These are phyloP conservation scores for Chrysopogon serrulatus DNA, from an alignment of 176 grass and related monocot genomes.

Conservation along the genomic window DNA sequence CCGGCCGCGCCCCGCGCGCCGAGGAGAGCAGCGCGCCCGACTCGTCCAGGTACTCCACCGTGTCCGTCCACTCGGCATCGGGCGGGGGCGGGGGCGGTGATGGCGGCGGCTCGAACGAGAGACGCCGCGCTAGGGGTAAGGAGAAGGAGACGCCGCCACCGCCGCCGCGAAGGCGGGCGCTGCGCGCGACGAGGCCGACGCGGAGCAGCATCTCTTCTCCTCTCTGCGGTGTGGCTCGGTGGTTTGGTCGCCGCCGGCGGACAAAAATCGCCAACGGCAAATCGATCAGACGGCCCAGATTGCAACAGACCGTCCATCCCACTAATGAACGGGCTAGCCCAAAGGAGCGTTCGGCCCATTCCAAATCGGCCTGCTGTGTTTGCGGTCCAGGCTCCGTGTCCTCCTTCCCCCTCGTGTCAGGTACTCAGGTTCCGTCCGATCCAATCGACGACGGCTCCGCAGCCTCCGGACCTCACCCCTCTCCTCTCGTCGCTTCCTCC, in stretches of 20 bases:
- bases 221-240: neutral
- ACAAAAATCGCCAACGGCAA: neutral
- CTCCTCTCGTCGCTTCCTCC: neutral
- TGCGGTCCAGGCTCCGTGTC: neutral
- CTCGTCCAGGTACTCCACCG: conserved; percentile 88
- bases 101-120: neutral
- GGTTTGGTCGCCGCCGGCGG: neutral
- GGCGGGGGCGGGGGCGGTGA: neutral
- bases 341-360: neutral
- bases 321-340: neutral
- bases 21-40: conserved; percentile 66
- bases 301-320: too few relatives aligned
- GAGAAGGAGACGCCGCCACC: neutral
- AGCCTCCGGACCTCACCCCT: too few relatives aligned
- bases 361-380: neutral
- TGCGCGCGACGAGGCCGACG: conserved; percentile 29
- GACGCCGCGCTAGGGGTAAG: neutral
- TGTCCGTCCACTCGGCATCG: conserved; percentile 66
- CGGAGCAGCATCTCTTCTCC: conserved; percentile 40
- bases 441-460: neutral
- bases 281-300: neutral
- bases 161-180: conserved; percentile 17
- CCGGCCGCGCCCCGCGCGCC: conserved; percentile 55
- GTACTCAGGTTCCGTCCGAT: neutral
- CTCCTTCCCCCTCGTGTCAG: neutral